Conservation (phyloP, 352 stramenopile species). For the Elongisporangium anandrum region DNA sequence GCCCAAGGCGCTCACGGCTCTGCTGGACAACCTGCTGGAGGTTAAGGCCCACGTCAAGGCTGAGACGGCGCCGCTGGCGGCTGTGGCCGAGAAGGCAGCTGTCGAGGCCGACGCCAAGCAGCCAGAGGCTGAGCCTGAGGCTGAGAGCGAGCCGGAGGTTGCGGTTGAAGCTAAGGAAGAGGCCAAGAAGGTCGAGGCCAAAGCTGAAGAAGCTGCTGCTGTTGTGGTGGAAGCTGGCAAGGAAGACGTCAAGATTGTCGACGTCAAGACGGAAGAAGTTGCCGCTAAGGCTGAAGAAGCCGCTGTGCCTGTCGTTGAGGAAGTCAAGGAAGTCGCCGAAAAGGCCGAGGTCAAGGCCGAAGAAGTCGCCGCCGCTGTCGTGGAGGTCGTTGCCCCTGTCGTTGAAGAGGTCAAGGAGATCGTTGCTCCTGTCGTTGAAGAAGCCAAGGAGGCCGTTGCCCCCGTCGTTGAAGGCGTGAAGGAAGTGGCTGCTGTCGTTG, state of each 20-base stretch:
- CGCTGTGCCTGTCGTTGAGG: neutral
- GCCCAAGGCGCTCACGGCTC: conserved; percentile 28
- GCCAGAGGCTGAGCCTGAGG: conserved; percentile 9
- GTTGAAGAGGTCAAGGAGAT: conserved; percentile 23
- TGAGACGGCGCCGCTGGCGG: conserved; percentile 23
- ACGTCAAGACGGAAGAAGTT: conserved; percentile 3
- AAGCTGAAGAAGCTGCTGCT: conserved; percentile 8
- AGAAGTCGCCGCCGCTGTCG: conserved; percentile 2
- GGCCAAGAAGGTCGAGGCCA: conserved; percentile 6
- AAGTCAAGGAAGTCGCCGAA: conserved; percentile 8
- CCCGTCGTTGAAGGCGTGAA: conserved; percentile 22
- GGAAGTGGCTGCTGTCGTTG: neutral
- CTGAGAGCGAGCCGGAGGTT: conserved; percentile 7
- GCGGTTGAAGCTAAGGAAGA: conserved; percentile 3
- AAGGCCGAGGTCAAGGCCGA: conserved; percentile 6
- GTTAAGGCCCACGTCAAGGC: conserved; percentile 29
- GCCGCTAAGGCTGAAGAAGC: conserved; percentile 1
- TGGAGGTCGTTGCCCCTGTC: conserved; percentile 16
- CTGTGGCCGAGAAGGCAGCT: conserved; percentile 4
- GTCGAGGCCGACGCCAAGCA: conserved; percentile 8
- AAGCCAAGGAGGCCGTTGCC: conserved; percentile 14
- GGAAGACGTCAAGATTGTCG: conserved; percentile 11
- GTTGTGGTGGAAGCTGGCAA: conserved; percentile 3
- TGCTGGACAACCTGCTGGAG: conserved; percentile 56
- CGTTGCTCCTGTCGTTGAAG: neutral